A percentile compares a stretch with the other conserved stretches of the same genome.
These are phyloP conservation scores for Colletotrichum sp. DNA, from an alignment of 2,329 filamentous ascomycete species.

Conservation along the genomic window DNA sequence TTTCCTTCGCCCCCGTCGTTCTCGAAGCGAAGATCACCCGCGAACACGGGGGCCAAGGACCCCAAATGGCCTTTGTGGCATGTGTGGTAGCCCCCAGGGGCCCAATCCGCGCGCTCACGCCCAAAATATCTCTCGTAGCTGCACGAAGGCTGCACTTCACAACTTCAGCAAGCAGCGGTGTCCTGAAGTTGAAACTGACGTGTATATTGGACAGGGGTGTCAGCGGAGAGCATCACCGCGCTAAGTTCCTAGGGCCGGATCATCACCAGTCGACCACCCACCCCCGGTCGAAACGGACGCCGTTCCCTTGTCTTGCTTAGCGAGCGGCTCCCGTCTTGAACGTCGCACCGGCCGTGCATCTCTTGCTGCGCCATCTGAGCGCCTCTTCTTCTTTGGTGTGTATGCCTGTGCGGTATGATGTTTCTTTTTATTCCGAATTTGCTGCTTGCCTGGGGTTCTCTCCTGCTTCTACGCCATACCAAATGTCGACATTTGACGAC, in stretches of 20 bases:
- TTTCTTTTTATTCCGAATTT: slow-evolving; percentile 2
- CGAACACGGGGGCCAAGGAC: slow-evolving; percentile 4
- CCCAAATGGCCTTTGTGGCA: background rate
- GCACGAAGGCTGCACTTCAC: slow-evolving; percentile 5
- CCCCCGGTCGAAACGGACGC: background rate
- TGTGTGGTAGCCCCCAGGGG: background rate
- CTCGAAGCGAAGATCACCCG: slow-evolving; percentile 8
- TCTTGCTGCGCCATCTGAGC: slow-evolving; percentile 2
- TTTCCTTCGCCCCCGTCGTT: background rate
- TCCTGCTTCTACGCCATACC: background rate
- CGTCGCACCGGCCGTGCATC: slow-evolving; percentile 2
- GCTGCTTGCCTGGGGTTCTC: background rate
- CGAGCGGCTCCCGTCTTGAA: slow-evolving; percentile 16
- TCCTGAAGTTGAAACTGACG: slow-evolving; percentile 23
- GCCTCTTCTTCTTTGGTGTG: background rate
- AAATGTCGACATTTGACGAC: background rate
- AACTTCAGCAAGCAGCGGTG: slow-evolving; percentile 8
- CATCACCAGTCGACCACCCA: background rate
- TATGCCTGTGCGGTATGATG: background rate
- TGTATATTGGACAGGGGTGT: slow-evolving; percentile 14
- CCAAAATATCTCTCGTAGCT: slow-evolving; percentile 13
- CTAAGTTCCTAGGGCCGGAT: background rate
- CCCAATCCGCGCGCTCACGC: background rate
- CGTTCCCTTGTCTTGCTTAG: slow-evolving; percentile 19
- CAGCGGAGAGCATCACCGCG: background rate